Percentiles rank a stretch among this genome's conserved stretches.
Conservation (phyloP, 768 basidiomycete species). For the Tulasnella calospora region DNA sequence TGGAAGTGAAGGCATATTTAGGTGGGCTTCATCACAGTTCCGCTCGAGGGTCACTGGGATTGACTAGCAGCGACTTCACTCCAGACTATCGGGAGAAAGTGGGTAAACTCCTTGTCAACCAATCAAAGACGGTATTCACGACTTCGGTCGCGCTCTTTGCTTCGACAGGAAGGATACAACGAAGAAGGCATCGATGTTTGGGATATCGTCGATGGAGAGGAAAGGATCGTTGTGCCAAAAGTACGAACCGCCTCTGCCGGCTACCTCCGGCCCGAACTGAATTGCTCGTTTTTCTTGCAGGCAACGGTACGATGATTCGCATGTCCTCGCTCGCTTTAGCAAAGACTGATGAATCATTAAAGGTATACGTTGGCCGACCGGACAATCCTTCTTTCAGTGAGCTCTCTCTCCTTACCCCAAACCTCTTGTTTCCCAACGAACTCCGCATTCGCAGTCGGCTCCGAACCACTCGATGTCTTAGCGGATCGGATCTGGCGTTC, state of each 20-base stretch:
- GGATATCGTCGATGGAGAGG: slow-evolving; percentile 49
- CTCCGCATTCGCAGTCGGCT: slow-evolving; percentile 88
- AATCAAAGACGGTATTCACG: not conserved
- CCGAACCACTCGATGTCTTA: slow-evolving; percentile 67
- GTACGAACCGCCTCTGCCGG: not conserved
- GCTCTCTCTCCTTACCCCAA: not conserved
- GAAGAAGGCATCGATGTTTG: slow-evolving; percentile 72
- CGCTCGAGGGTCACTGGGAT: not conserved
- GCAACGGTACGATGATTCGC: slow-evolving; percentile 36
- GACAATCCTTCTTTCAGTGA: slow-evolving; percentile 4
- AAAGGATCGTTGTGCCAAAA: slow-evolving; percentile 48
- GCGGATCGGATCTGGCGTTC: slow-evolving; percentile 67
- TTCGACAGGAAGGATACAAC: slow-evolving; percentile 79
- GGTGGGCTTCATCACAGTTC: slow-evolving; percentile 45
- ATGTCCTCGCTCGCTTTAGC: slow-evolving; percentile 33
- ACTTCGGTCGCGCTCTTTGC: not conserved
- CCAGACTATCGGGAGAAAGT: slow-evolving; percentile 85
- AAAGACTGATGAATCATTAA: not conserved
- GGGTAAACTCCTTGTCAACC: slow-evolving; percentile 10
- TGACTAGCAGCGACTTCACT: not conserved
- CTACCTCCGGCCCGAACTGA: not conserved
- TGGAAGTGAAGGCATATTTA: slow-evolving; percentile 77
- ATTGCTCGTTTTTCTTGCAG: slow-evolving; percentile 30
- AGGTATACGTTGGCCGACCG: slow-evolving; percentile 74
- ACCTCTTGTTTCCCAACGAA: slow-evolving; percentile 45